These are phyloP conservation scores for Pythium aphanidermatum DNA, from an alignment of 352 stramenopile species.

Conservation along the genomic window DNA sequence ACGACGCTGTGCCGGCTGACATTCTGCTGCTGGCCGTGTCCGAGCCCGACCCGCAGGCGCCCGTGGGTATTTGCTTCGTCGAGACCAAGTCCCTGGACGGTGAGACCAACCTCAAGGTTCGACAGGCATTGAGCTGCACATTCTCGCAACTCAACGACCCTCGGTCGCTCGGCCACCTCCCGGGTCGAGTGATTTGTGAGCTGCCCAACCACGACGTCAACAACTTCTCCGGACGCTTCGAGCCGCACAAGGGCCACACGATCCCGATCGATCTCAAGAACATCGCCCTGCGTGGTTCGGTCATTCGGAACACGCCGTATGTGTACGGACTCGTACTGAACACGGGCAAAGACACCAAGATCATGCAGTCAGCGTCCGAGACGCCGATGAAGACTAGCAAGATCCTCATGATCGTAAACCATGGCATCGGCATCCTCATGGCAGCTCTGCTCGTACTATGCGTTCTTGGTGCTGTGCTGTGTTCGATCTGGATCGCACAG, in stretches of 20 bases:
- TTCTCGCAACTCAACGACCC: constrained; percentile 80
- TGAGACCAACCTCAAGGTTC: constrained; percentile 85
- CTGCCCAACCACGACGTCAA: constrained; percentile 87
- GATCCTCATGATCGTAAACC: constrained; percentile 80
- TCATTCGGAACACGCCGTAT: constrained; percentile 82
- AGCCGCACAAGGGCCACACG: constrained; percentile 63
- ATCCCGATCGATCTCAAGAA: constrained; percentile 87
- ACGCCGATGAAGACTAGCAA: constrained; percentile 77
- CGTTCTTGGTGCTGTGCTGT: constrained; percentile 60
- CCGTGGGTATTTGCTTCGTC: constrained; percentile 79
- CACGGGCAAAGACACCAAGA: constrained; percentile 79
- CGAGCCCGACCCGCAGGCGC: constrained; percentile 48
- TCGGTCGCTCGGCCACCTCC: constrained; percentile 51
- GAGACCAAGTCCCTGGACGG: constrained; percentile 86
- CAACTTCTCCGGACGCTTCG: constrained; percentile 72
- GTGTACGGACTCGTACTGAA: constrained; percentile 80
- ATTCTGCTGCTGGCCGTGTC: constrained; percentile 69
- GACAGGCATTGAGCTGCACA: constrained; percentile 72
- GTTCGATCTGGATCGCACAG: constrained; percentile 57
- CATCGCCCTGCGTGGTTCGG: constrained; percentile 65
- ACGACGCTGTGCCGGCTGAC: constrained; percentile 80
- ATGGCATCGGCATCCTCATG: constrained; percentile 72
- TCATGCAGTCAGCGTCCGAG: constrained; percentile 79
- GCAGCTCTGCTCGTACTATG: constrained; percentile 62
- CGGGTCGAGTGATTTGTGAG: constrained; percentile 65